These are phyloP conservation scores for Candida frijolesensis DNA, from an alignment of 1,139 yeast species.

Conservation along the genomic window DNA sequence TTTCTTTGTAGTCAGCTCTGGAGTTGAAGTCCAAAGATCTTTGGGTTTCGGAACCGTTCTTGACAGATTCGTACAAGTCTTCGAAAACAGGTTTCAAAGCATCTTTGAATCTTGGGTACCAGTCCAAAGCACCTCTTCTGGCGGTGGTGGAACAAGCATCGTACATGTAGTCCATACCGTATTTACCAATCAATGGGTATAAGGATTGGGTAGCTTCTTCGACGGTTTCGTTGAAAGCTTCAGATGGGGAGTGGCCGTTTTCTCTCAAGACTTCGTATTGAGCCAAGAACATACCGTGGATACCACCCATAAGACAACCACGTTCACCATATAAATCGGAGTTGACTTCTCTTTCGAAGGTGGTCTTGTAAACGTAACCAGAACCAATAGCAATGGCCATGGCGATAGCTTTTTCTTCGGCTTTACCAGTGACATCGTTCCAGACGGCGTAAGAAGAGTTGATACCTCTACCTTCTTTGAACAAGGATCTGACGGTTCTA, in stretches of 20 bases:
- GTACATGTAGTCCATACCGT: conserved; percentile 99
- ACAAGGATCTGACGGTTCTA: conserved; percentile 97
- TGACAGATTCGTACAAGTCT: conserved; percentile 92
- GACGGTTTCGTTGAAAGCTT: conserved; percentile 99
- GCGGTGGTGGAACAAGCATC: conserved; percentile 99
- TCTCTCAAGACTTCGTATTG: conserved; percentile 99
- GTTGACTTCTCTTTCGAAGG: conserved; percentile 98
- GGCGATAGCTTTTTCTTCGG: conserved; percentile 98
- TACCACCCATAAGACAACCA: conserved; percentile 99
- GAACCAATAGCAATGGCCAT: conserved; percentile 99
- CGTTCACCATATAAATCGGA: conserved; percentile 99
- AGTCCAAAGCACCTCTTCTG: conserved; percentile 99
- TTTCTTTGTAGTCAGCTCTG: conserved; percentile 95
- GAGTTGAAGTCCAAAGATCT: conserved; percentile 98
- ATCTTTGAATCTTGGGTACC: conserved; percentile 99
- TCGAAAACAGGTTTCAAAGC: conserved; percentile 98
- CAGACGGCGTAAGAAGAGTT: conserved; percentile 99
- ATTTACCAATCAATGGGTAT: conserved; percentile 97
- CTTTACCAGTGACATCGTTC: conserved; percentile 99
- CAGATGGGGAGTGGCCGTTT: conserved; percentile 99
- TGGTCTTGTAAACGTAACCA: conserved; percentile 99
- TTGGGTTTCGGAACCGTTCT: conserved; percentile 96
- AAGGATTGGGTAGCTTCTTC: conserved; percentile 99
- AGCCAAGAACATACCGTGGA: conserved; percentile 99
- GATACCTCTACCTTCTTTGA: conserved; percentile 99